Evolutionary conservation across 2,329 filamentous ascomycete species (phyloP).

Genomic region (Phialophora verrucosa): DNA sequence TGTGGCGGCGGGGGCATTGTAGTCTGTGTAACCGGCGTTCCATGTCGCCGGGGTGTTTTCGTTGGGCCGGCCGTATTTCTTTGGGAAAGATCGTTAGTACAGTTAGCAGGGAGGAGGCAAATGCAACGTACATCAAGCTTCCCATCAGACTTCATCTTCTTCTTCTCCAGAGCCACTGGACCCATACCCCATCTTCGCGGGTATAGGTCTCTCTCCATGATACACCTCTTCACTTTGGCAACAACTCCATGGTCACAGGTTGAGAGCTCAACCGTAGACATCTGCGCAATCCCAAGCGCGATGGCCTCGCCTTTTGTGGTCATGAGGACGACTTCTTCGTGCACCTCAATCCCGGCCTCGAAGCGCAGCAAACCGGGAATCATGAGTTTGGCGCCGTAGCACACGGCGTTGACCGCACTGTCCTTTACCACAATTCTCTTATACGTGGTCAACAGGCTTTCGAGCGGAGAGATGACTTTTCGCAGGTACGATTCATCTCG

Average conservation of each 20-base stretch:
- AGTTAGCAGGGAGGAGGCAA: neutral
- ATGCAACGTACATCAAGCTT: constrained; percentile 75
- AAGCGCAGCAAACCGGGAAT: constrained; percentile 93
- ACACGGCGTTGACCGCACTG: constrained; percentile 93
- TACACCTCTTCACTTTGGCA: constrained; percentile 98
- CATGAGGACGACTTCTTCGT: constrained; percentile 97
- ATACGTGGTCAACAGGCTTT: constrained; percentile 89
- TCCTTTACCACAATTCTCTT: constrained; percentile 99
- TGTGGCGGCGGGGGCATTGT: constrained; percentile 64
- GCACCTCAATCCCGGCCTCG: constrained; percentile 86
- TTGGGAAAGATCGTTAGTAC: constrained; percentile 30
- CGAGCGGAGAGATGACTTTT: constrained; percentile 87
- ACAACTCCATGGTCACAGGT: constrained; percentile 97
- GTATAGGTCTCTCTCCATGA: constrained; percentile 99
- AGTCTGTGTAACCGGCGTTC: constrained; percentile 93
- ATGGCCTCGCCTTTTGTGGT: constrained; percentile 99
- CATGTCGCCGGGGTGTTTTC: constrained; percentile 93
- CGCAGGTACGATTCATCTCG: constrained; percentile 92
- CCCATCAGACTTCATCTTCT: constrained; percentile 98
- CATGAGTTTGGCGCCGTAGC: constrained; percentile 99
- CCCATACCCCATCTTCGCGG: constrained; percentile 95
- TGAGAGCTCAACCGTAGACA: constrained; percentile 96
- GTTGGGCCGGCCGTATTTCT: constrained; percentile 91
- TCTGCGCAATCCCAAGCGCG: constrained; percentile 92
- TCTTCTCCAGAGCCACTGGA: constrained; percentile 93